Conservation (phyloP, 495 filamentous ascomycete species). For the Neurospora sp. region DNA sequence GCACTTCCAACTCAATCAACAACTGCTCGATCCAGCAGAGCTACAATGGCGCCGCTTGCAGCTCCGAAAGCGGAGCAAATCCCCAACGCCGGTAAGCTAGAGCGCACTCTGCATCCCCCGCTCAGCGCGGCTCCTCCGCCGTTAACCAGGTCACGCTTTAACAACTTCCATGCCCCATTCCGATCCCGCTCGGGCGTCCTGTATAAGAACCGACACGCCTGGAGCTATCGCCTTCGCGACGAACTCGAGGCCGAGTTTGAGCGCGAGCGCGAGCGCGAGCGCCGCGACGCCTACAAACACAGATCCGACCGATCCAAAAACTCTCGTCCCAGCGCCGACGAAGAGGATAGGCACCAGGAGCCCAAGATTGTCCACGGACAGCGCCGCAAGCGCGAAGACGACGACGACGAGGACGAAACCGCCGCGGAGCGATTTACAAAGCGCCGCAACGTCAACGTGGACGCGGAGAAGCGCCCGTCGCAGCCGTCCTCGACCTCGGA, state of each 20-base stretch:
- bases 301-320: background rate
- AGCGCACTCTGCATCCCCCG: background rate
- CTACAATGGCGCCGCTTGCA: background rate
- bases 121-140: background rate
- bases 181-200: background rate
- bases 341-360: background rate
- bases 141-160: background rate
- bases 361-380: background rate
- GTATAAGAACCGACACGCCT: background rate
- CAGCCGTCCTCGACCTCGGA: background rate
- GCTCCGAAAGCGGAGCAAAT: background rate
- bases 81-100: background rate
- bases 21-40: background rate
- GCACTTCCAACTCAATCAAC: background rate
- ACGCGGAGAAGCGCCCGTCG: background rate
- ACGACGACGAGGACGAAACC: background rate
- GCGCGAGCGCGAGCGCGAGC: background rate
- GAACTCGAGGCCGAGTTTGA: background rate
- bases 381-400: background rate
- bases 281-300: background rate
- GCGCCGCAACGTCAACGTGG: background rate
- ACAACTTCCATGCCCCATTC: background rate
- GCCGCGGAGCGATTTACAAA: background rate
- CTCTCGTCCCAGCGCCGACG: background rate
- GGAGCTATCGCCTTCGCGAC: background rate